Conservation (phyloP, 2,329 filamentous ascomycete species). For the Lasiodiplodia citricola region DNA sequence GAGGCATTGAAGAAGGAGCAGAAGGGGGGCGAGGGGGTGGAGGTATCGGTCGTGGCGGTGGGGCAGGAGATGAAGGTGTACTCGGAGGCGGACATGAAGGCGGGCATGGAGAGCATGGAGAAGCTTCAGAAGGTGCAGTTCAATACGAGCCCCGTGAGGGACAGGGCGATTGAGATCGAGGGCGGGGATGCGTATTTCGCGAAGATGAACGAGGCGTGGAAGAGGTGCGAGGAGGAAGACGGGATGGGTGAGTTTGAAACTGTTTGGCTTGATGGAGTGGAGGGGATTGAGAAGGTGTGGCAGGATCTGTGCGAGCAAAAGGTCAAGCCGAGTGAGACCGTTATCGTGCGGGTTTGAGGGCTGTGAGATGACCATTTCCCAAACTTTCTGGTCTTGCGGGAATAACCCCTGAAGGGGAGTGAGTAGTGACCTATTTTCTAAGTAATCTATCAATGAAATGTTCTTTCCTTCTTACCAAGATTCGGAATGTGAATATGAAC, state of each 20-base stretch:
- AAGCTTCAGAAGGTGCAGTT: background rate
- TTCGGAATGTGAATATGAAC: too few species aligned
- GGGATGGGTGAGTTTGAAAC: background rate
- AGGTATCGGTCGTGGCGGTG: background rate
- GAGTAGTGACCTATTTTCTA: too few species aligned
- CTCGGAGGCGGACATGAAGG: background rate
- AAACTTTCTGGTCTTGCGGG: too few species aligned
- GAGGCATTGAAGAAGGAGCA: background rate
- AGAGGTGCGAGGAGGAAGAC: background rate
- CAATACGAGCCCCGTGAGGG: background rate
- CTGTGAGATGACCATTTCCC: too few species aligned
- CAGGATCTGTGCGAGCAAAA: background rate
- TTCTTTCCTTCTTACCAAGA: too few species aligned
- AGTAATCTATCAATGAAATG: too few species aligned
- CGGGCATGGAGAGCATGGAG: background rate
- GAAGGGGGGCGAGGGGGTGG: background rate
- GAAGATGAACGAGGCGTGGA: background rate
- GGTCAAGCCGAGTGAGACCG: background rate
- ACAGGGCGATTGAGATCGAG: background rate
- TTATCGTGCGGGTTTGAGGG: background rate
- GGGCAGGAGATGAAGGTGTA: background rate
- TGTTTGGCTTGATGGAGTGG: background rate
- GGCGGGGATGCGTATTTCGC: background rate
- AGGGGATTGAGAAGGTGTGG: background rate
- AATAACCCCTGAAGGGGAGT: too few species aligned